phyloP scores from a whole-genome alignment of 345 rosid genomes.

The Gossypium arboreum region DNA sequence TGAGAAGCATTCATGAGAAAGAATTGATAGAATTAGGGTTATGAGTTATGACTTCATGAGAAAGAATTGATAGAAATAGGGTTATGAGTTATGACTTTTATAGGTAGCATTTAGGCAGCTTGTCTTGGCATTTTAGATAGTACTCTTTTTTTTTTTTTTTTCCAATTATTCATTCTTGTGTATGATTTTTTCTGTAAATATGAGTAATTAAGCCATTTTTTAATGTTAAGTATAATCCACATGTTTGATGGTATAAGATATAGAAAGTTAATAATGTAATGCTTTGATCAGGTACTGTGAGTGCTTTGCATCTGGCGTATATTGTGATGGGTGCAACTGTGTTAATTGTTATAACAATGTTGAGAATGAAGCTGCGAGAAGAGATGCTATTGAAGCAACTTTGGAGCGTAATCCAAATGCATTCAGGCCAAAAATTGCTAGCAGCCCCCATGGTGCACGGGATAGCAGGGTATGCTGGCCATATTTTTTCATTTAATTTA shows the following conservation, averaged over 20 bases:
- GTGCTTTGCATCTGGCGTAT: conserved; percentile 96
- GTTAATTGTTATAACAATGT: conserved; percentile 88
- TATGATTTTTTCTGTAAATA: not conserved
- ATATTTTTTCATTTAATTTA: not conserved
- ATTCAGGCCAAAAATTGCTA: conserved; percentile 96
- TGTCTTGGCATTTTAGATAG: not conserved
- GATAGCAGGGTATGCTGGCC: conserved; percentile 59
- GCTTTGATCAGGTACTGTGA: conserved; percentile 77
- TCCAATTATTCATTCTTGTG: not conserved
- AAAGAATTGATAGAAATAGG: not conserved
- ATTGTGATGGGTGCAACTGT: conserved; percentile 99
- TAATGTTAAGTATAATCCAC: not conserved
- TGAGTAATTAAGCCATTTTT: not conserved
- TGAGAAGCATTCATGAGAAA: not conserved
- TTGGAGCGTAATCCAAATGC: conserved; percentile 98
- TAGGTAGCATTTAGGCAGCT: not conserved
- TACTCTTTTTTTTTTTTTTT: not conserved
- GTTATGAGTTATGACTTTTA: not conserved
- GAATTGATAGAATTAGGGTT: not conserved
- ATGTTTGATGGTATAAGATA: conserved; percentile 5
- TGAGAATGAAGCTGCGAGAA: conserved; percentile 82
- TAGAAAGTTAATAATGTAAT: conserved; percentile 14
- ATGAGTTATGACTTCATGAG: not conserved
- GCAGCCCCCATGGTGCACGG: conserved; percentile 84
- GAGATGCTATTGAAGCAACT: conserved; percentile 94